phyloP scores from a whole-genome alignment of 345 rosid genomes.

The Excoecaria cochinchinensis region DNA sequence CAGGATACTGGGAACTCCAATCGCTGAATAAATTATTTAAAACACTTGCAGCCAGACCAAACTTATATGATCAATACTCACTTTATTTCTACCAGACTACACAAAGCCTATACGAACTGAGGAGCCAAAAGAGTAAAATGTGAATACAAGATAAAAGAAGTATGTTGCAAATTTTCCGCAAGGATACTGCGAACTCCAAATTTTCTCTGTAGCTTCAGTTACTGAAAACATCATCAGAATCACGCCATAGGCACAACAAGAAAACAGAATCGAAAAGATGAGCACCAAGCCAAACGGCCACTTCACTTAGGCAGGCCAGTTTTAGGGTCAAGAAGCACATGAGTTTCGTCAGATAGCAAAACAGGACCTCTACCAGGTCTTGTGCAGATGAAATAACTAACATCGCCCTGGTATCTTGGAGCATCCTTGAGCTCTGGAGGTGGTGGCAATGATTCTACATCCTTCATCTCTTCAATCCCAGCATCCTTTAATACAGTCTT shows the following conservation, averaged over 20 bases:
- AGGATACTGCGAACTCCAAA: not conserved
- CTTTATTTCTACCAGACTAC: not conserved
- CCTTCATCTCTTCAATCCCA: constrained; percentile 53
- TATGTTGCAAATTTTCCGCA: not conserved
- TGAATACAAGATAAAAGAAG: not conserved
- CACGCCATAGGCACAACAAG: not conserved
- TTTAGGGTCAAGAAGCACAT: constrained; percentile 60
- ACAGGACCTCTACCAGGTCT: constrained; percentile 82
- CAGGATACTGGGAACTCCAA: not conserved
- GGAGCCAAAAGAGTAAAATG: not conserved
- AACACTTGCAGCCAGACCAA: not conserved
- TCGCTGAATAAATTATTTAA: not conserved
- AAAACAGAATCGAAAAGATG: not conserved
- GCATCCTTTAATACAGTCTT: constrained; percentile 80
- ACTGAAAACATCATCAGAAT: constrained; percentile 8
- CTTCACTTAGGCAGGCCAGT: constrained; percentile 71
- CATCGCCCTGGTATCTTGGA: constrained; percentile 64
- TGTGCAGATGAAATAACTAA: constrained; percentile 87
- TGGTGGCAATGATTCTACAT: constrained; percentile 49
- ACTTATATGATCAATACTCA: not conserved
- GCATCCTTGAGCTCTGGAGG: constrained; percentile 62
- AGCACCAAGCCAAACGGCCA: not conserved
- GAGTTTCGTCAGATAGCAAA: constrained; percentile 55
- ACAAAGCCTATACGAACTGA: not conserved
- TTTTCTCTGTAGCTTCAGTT: not conserved